These are phyloP conservation scores for Syzygium aromaticum DNA, from an alignment of 345 rosid genomes.

Conservation along the genomic window DNA sequence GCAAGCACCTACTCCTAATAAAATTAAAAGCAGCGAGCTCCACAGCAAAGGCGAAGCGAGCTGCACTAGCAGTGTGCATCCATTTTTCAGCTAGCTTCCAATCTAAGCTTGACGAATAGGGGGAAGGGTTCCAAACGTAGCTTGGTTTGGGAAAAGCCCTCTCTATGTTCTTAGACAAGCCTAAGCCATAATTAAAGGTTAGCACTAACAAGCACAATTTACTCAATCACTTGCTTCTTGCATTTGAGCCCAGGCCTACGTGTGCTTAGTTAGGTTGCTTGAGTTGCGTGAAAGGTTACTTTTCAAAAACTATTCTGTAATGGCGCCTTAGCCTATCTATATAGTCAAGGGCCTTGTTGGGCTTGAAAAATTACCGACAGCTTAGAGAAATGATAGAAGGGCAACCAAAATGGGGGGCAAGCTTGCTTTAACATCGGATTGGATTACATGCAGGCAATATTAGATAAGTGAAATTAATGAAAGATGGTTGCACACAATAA, in stretches of 20 bases:
- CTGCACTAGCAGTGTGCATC: not conserved
- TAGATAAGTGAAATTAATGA: not conserved
- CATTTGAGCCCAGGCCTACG: not conserved
- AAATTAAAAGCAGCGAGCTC: not conserved
- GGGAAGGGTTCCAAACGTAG: not conserved
- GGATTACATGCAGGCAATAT: not conserved
- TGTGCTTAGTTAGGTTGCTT: not conserved
- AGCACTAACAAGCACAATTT: not conserved
- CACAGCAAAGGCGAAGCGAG: not conserved
- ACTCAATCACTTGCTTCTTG: not conserved
- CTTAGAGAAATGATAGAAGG: not conserved
- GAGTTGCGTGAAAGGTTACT: not conserved
- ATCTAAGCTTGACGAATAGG: not conserved
- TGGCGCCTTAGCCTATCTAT: not conserved
- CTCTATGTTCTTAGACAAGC: not conserved
- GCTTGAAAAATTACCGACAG: not conserved
- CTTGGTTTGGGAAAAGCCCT: not conserved
- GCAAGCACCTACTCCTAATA: not conserved
- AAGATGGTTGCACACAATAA: not conserved
- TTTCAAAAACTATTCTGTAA: not conserved
- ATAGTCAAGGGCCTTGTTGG: not conserved
- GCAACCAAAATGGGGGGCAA: not conserved
- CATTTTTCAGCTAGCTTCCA: not conserved
- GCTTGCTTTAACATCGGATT: not conserved
- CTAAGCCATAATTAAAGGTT: not conserved